phyloP scores from a whole-genome alignment of 768 basidiomycete genomes.

The Mrakia gelida region DNA sequence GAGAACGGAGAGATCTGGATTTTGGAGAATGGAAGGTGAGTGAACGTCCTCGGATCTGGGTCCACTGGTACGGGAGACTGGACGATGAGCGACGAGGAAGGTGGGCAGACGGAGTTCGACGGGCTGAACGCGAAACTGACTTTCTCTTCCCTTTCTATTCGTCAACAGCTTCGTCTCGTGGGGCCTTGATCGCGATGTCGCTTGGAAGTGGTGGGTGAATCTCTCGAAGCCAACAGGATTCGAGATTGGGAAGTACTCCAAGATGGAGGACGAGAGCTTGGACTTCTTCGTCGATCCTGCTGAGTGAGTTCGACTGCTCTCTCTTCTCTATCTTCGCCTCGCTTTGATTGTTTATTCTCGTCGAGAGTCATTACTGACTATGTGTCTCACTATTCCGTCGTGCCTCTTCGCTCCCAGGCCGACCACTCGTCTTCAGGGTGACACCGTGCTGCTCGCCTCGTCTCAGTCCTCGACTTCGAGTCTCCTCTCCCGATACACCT shows the following conservation, averaged over 20 bases:
- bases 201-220: conserved; percentile 14
- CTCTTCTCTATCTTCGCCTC: not conserved
- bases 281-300: conserved; percentile 25
- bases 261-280: conserved; percentile 23
- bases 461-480: conserved; percentile 6
- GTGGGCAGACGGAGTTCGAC: too few relatives aligned
- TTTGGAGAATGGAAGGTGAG: conserved; percentile 23
- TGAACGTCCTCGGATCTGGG: too few relatives aligned
- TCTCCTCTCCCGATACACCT: conserved; percentile 23
- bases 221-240: conserved; percentile 21
- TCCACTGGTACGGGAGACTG: too few relatives aligned
- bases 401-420: not conserved
- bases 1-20: conserved; percentile 29
- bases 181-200: conserved; percentile 11
- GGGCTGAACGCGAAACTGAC: not conserved
- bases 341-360: not conserved
- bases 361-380: not conserved
- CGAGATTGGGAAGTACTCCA: conserved; percentile 14
- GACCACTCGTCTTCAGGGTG: conserved; percentile 21
- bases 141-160: not conserved
- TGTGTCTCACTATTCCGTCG: too few relatives aligned
- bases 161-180: conserved; percentile 20
- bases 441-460: conserved; percentile 21
- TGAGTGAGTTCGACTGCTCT: conserved; percentile 15
- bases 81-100: not conserved